A percentile compares a stretch with the other conserved stretches of the same genome.
phyloP scores from a whole-genome alignment of 768 basidiomycete genomes.

The Suillus paluster region DNA sequence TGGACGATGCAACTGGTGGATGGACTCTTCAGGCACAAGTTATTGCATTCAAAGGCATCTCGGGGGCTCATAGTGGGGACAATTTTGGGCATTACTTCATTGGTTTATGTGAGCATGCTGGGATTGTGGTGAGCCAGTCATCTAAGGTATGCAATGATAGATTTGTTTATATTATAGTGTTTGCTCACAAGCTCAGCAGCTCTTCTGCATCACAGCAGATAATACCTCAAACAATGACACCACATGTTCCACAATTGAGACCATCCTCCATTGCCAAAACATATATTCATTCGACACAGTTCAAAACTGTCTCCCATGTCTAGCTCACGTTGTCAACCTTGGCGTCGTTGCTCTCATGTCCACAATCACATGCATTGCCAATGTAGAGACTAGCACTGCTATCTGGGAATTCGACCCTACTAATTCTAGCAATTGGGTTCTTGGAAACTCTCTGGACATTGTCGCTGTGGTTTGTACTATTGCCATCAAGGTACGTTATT shows the following conservation, averaged over 20 bases:
- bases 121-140: slow-evolving; percentile 20
- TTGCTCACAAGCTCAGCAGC: slow-evolving; percentile 18
- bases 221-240: slow-evolving; percentile 31
- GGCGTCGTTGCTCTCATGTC: slow-evolving; percentile 31
- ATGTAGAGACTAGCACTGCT: slow-evolving; percentile 30
- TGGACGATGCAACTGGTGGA: too few relatives aligned
- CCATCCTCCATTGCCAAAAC: slow-evolving; percentile 12
- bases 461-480: slow-evolving; percentile 34
- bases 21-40: too few relatives aligned
- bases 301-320: slow-evolving; percentile 28
- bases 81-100: too few relatives aligned
- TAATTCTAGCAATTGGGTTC: slow-evolving; percentile 25
- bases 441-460: slow-evolving; percentile 32
- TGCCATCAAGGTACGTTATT: slow-evolving; percentile 33
- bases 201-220: slow-evolving; percentile 25
- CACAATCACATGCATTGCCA: slow-evolving; percentile 34
- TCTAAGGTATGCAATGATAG: slow-evolving; percentile 28
- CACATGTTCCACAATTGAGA: slow-evolving; percentile 20
- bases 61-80: too few relatives aligned
- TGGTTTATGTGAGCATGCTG: slow-evolving; percentile 25
- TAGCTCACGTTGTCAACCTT: slow-evolving; percentile 37
- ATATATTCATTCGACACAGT: slow-evolving; percentile 17
- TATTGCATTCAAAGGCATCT: too few relatives aligned
- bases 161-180: not conserved
- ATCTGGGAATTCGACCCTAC: slow-evolving; percentile 43